Conservation (phyloP, 2,329 filamentous ascomycete genomes). For the Dactylellina cionopaga region DNA sequence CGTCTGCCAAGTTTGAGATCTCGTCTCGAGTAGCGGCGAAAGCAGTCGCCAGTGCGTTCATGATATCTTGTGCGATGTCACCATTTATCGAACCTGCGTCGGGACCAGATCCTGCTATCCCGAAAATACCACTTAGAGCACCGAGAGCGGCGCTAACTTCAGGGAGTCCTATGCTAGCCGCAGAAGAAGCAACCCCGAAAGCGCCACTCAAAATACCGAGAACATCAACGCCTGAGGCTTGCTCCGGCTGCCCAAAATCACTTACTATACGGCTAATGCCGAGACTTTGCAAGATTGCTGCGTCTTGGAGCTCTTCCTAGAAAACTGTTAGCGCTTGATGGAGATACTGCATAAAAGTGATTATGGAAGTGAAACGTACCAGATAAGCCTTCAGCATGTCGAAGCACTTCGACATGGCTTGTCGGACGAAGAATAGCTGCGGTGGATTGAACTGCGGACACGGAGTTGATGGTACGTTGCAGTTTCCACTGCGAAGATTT, state of each 20-base stretch:
- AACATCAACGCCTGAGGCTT: neutral
- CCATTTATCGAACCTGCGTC: neutral
- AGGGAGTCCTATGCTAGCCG: neutral
- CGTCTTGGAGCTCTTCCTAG: neutral
- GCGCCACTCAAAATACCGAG: slow-evolving; percentile 12
- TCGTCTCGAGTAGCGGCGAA: neutral
- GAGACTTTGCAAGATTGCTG: neutral
- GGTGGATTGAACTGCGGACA: slow-evolving; percentile 3
- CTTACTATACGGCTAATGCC: neutral
- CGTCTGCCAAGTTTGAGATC: neutral
- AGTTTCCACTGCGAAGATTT: neutral
- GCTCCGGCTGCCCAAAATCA: slow-evolving; percentile 19
- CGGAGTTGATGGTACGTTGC: neutral
- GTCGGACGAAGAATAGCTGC: slow-evolving; percentile 1
- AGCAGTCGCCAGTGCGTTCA: neutral
- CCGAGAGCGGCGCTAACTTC: slow-evolving; percentile 2
- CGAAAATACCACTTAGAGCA: slow-evolving; percentile 12
- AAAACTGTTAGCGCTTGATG: neutral
- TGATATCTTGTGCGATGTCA: neutral
- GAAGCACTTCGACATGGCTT: neutral
- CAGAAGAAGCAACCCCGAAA: slow-evolving; percentile 4
- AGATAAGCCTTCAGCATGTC: neutral
- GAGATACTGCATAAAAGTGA: neutral
- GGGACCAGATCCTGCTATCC: neutral
- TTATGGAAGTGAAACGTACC: neutral